A percentile compares a stretch with the other conserved stretches of the same genome.
phyloP scores from a whole-genome alignment of 192 early-diverging fungal species.

The Radiomyces spectabilis region DNA sequence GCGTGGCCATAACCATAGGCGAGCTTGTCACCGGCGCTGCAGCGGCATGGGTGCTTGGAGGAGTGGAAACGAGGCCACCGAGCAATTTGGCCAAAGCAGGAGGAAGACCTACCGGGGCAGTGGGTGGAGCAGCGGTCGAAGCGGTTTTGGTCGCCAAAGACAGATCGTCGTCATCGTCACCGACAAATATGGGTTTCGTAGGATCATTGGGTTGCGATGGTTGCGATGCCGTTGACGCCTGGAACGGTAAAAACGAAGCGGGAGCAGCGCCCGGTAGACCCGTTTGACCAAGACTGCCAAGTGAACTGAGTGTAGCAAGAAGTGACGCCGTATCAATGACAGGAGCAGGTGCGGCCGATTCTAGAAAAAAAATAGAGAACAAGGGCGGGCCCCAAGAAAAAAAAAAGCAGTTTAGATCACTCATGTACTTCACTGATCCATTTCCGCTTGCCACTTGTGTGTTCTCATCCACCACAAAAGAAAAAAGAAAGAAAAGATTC shows the following conservation, averaged over 20 bases:
- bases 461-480: background rate
- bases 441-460: no score
- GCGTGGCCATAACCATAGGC: no score
- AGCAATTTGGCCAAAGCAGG: constrained; percentile 7
- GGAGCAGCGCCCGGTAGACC: background rate
- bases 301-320: constrained; percentile 2
- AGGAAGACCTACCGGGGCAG: background rate
- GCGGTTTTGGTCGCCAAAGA: no score
- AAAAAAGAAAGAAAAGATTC: background rate
- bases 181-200: background rate
- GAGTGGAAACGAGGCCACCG: constrained; percentile 3
- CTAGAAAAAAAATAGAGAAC: background rate
- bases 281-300: constrained; percentile 6
- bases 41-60: background rate
- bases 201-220: background rate
- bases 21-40: background rate
- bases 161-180: no score
- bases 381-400: background rate
- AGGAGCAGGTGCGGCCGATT: background rate
- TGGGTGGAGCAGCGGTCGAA: no score
- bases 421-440: no score
- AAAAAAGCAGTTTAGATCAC: background rate
- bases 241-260: no score
- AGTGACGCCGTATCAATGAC: constrained; percentile 8
- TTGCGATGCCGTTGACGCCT: no score